Conservation (phyloP, 805 yeast genomes). For the Sungouiozyma ichnusensis region DNA sequence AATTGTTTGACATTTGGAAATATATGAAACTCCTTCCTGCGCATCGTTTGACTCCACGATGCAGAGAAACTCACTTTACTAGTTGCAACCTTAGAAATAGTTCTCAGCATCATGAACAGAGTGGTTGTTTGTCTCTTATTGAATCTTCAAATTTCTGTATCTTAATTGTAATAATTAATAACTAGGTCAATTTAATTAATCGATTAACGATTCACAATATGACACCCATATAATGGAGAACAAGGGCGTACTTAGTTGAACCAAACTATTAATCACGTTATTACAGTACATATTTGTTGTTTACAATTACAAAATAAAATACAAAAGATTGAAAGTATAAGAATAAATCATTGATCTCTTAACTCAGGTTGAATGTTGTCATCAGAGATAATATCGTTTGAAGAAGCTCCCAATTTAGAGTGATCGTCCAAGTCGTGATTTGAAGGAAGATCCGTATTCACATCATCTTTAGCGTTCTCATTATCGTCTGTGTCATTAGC, state of each 20-base stretch:
- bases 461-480: slow-evolving; percentile 18
- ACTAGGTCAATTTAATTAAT: too few relatives aligned
- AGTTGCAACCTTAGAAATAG: neutral
- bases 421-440: slow-evolving; percentile 9
- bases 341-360: slow-evolving; percentile 19
- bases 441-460: neutral
- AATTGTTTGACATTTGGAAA: neutral
- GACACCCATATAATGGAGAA: too few relatives aligned
- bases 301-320: neutral
- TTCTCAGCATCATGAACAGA: neutral
- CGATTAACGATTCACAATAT: too few relatives aligned
- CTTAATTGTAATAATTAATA: neutral
- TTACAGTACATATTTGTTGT: too few relatives aligned
- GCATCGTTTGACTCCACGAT: neutral
- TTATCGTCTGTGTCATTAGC: slow-evolving; percentile 9
- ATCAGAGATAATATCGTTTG: slow-evolving; percentile 21
- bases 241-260: too few relatives aligned
- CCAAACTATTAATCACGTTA: too few relatives aligned
- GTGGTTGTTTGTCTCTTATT: too few relatives aligned
- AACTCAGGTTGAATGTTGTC: slow-evolving; percentile 30
- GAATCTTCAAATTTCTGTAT: too few relatives aligned
- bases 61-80: neutral
- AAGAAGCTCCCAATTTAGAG: slow-evolving; percentile 5
- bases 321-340: too few relatives aligned
- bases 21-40: neutral